A percentile compares a stretch with the other conserved stretches of the same genome.
Evolutionary conservation across 2,329 filamentous ascomycete genomes (phyloP).

Genomic region (Claviceps sp.): DNA sequence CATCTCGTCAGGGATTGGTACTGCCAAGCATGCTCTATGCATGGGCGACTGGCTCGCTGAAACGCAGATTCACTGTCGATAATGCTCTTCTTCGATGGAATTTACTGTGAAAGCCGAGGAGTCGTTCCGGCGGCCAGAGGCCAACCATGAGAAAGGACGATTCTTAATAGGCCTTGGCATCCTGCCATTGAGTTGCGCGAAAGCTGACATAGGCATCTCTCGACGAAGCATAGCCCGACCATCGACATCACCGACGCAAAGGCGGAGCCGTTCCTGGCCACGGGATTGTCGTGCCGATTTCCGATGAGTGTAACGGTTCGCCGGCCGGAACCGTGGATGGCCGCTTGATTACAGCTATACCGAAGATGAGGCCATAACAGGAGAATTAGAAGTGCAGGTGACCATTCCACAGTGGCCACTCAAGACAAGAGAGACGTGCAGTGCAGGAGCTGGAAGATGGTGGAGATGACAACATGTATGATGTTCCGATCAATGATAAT

Average conservation of each 20-base stretch:
- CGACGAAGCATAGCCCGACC: conserved; percentile 2
- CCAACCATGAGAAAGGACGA: conserved; percentile 61
- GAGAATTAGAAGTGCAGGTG: neutral
- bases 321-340: conserved; percentile 21
- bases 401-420: neutral
- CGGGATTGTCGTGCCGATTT: conserved; percentile 1
- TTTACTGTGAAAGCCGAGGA: conserved; percentile 61
- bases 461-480: neutral
- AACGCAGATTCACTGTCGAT: conserved; percentile 59
- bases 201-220: conserved; percentile 14
- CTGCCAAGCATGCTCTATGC: conserved; percentile 50
- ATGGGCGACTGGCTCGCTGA: conserved; percentile 44
- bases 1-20: conserved; percentile 48
- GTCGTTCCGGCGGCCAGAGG: conserved; percentile 65
- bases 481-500: neutral
- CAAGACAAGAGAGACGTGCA: neutral
- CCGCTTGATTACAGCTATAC: conserved; percentile 28
- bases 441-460: neutral
- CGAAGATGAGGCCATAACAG: neutral
- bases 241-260: neutral
- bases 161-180: conserved; percentile 37
- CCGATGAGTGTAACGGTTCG: conserved; percentile 10
- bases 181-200: conserved; percentile 15
- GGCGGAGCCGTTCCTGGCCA: neutral
- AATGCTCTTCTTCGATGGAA: conserved; percentile 53